Base-by-base conservation (phyloP, 495 filamentous ascomycete genomes). In the Lepidopterella palustris region DNA sequence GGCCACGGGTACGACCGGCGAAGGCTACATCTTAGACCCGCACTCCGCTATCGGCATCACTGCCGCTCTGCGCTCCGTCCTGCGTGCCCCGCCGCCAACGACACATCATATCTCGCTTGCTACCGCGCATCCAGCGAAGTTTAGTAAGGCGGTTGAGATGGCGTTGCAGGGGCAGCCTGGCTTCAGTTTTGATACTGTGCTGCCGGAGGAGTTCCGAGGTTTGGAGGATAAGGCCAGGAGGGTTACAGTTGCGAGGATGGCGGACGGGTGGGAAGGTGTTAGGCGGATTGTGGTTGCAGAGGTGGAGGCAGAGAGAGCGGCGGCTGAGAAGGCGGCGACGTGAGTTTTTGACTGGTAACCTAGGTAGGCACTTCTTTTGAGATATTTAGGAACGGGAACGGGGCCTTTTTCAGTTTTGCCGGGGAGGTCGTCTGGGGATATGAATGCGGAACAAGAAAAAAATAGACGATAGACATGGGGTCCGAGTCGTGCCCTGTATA, bases 121-220 rank as follows among this genome's bases (percentile, higher is more conserved):
- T 4, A 97, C 92, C 1, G 92, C 92, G 8, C 92, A 97, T 75
- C 92, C 92, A 3, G 92, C 92, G 40, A 97, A 97, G 73, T 97
- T 97, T 69, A 82, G 83, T 9, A 79, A 80, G 48, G 90, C 88
- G 0, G 91, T 97, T 4, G 81, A 87, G 57, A 64, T 84, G 32
- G 90, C 91, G 0, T 73, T 97, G 72, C 79, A 81, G 24, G 80
- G 78, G 21, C 78, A 87, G 71, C 63, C 75, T 5, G 81, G 78
- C 0, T 97, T 90, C 63, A 77, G 79, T 49, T 96, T 95, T 68
- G 76, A 84, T 42, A 74, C 83, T 42, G 86, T 96, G 4, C 77
- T 95, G 51, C 92, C 92, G 5, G 69, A 81, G 55, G 87, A 96
- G 72, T 88, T 96, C 65, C 74, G 82, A 23, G 90, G 84, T 5